Conservation (phyloP, 176 grass and related monocot genomes). For the Eremochloa ophiuroides region DNA sequence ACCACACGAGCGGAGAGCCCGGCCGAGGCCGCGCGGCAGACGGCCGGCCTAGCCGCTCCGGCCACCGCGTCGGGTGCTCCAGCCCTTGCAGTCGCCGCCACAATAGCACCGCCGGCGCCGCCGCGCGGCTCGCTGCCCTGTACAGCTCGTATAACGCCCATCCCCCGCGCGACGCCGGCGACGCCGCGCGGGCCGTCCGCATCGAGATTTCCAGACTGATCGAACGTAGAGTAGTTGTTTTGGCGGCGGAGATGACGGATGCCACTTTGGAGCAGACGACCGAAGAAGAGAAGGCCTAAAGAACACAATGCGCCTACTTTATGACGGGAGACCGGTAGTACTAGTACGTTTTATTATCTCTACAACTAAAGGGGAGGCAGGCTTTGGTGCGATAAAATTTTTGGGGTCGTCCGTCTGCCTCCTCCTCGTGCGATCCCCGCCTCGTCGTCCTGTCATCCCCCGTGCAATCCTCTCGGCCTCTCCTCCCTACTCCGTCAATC, state of each 20-base stretch:
- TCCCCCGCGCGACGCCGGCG: constrained; percentile 27
- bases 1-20: constrained; percentile 59
- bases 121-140: constrained; percentile 42
- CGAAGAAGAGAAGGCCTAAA: neutral
- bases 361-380: too few species aligned
- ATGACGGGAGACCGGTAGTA: too few species aligned
- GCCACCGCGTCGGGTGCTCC: constrained; percentile 63
- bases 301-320: neutral
- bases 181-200: constrained; percentile 13
- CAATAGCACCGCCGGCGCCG: constrained; percentile 41
- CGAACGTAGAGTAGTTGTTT: neutral
- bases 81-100: constrained; percentile 55
- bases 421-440: too few species aligned
- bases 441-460: too few species aligned
- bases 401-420: too few species aligned
- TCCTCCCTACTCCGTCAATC: too few species aligned
- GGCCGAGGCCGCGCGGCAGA: constrained; percentile 49
- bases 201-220: neutral
- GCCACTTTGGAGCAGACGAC: neutral
- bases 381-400: too few species aligned
- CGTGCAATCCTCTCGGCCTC: too few species aligned
- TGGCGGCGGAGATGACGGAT: neutral
- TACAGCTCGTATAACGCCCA: constrained; percentile 52
- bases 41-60: constrained; percentile 52
- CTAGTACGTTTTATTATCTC: too few species aligned